Percentiles rank a stretch among this genome's conserved stretches.
These are phyloP conservation scores for Globisporangium acanthophoron DNA, from an alignment of 352 stramenopile genomes.

Conservation along the genomic window DNA sequence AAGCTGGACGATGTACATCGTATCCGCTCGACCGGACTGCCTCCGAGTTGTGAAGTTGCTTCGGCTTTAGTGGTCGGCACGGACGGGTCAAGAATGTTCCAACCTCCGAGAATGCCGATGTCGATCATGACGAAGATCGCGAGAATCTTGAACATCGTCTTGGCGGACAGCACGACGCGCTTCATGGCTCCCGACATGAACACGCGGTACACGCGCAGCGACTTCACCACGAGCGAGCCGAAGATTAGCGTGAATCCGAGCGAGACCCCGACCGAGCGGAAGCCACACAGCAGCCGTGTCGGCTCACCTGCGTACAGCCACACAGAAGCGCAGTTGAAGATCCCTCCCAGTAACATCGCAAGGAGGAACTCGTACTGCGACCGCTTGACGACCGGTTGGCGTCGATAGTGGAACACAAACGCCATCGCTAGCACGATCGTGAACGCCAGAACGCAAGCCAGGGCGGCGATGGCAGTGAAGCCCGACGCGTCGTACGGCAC, in stretches of 20 bases:
- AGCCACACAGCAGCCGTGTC: conserved; percentile 22
- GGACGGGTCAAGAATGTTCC: not conserved
- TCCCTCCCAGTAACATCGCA: conserved; percentile 40
- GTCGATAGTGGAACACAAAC: conserved; percentile 31
- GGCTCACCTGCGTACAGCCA: conserved; percentile 40
- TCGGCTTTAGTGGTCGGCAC: conserved; percentile 1
- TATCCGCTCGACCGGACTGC: not conserved
- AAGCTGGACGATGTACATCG: conserved; percentile 11
- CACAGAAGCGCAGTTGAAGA: conserved; percentile 35
- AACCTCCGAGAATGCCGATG: not conserved
- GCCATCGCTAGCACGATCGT: conserved; percentile 18
- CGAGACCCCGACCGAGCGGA: conserved; percentile 27
- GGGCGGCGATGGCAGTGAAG: conserved; percentile 14
- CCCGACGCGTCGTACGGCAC: conserved; percentile 20
- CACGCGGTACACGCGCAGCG: conserved; percentile 45
- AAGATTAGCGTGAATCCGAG: conserved; percentile 49
- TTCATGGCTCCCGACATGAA: conserved; percentile 39
- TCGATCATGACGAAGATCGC: conserved; percentile 20
- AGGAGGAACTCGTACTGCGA: conserved; percentile 63
- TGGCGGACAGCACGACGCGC: conserved; percentile 29
- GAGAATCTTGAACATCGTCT: conserved; percentile 38
- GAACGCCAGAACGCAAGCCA: conserved; percentile 3
- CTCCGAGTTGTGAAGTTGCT: not conserved
- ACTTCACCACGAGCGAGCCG: conserved; percentile 41
- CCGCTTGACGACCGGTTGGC: conserved; percentile 50